phyloP scores from a whole-genome alignment of 2,329 filamentous ascomycete species.

The Penicillium janthinellum region DNA sequence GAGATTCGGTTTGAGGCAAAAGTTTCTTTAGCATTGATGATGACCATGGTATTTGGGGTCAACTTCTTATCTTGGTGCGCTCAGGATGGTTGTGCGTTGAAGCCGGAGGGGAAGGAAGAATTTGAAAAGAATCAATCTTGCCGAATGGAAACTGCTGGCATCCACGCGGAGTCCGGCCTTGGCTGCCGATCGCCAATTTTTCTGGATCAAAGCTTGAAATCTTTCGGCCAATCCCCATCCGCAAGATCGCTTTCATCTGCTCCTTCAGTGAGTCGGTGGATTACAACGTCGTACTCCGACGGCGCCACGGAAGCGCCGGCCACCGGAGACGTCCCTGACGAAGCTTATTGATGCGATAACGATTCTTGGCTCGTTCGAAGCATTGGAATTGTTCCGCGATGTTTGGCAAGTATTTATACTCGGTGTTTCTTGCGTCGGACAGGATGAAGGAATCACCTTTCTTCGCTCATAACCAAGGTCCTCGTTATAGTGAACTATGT shows the following conservation, averaged over 20 bases:
- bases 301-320: neutral
- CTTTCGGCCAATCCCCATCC: neutral
- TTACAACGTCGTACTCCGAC: conserved; percentile 1
- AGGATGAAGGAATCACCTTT: neutral
- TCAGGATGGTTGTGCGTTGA: too few relatives aligned
- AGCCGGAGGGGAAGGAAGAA: too few relatives aligned
- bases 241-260: neutral
- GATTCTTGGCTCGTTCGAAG: neutral
- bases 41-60: too few relatives aligned
- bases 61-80: too few relatives aligned
- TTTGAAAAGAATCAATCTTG: too few relatives aligned
- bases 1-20: too few relatives aligned
- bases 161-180: conserved; percentile 1
- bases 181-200: neutral
- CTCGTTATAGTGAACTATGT: neutral
- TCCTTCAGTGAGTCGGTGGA: neutral
- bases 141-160: neutral
- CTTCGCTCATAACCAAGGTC: neutral
- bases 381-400: neutral
- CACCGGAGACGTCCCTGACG: neutral
- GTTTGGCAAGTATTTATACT: neutral
- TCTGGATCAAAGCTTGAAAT: neutral
- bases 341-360: neutral
- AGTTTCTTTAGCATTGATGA: too few relatives aligned
- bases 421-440: neutral